phyloP scores from a whole-genome alignment of 495 filamentous ascomycete species.

The Penicillium lagena region DNA sequence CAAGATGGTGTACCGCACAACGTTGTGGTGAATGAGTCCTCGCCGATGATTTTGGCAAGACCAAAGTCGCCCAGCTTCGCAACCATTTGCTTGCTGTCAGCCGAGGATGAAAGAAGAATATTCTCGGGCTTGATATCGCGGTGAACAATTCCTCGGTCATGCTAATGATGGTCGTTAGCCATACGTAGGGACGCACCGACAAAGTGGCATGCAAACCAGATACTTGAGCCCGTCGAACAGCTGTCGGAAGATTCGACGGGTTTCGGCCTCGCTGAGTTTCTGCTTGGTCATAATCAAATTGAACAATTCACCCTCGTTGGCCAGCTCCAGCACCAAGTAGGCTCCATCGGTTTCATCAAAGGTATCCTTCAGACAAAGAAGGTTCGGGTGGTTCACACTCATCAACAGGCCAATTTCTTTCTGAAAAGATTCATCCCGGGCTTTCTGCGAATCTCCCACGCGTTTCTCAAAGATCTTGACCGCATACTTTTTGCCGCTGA shows the following conservation, averaged over 20 bases:
- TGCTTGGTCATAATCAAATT: conserved; percentile 84
- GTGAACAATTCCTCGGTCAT: conserved; percentile 95
- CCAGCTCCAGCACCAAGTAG: conserved; percentile 88
- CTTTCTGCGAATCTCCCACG: conserved; percentile 67
- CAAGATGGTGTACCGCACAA: conserved; percentile 92
- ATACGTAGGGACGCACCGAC: background rate
- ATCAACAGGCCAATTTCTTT: conserved; percentile 96
- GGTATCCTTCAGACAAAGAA: conserved; percentile 90
- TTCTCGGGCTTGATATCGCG: conserved; percentile 99
- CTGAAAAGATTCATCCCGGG: conserved; percentile 77
- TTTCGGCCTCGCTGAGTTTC: conserved; percentile 78
- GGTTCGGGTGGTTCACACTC: conserved; percentile 92
- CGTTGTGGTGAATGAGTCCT: conserved; percentile 97
- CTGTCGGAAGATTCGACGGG: conserved; percentile 82
- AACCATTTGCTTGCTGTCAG: conserved; percentile 62
- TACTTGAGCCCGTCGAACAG: conserved; percentile 93
- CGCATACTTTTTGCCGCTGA: conserved; percentile 75
- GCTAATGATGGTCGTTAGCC: conserved; percentile 51
- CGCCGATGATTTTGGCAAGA: conserved; percentile 96
- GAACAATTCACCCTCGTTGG: conserved; percentile 89
- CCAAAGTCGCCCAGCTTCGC: conserved; percentile 98
- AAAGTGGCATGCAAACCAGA: conserved; percentile 53
- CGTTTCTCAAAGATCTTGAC: conserved; percentile 92
- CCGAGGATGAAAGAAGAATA: conserved; percentile 60
- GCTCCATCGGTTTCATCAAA: conserved; percentile 89